Conservation (phyloP, 192 early-diverging fungal genomes). For the Globomyces pollinis-pini region DNA sequence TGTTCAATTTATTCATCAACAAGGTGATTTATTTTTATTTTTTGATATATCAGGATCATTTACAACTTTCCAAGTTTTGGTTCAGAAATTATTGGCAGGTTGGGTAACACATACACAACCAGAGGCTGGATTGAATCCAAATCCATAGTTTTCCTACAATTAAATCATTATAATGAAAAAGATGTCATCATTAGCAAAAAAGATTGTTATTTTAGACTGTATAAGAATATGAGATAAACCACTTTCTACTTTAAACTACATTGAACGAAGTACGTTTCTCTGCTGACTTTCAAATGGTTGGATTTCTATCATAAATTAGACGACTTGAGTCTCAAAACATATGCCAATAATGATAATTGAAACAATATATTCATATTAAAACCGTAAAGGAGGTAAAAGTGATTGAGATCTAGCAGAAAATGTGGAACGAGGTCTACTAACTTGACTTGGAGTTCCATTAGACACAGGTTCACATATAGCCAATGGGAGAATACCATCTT, state of each 20-base stretch:
- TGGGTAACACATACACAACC: neutral
- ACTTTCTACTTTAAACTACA: too few species aligned
- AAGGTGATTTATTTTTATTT: slow-evolving; percentile 19
- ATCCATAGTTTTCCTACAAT: neutral
- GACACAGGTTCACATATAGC: slow-evolving; percentile 8
- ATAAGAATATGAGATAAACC: too few species aligned
- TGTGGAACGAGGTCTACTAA: slow-evolving; percentile 1
- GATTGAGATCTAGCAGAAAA: slow-evolving; percentile 12
- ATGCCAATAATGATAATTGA: neutral
- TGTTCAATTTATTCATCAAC: slow-evolving; percentile 35
- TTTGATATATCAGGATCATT: neutral
- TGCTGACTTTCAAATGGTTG: too few species aligned
- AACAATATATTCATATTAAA: neutral
- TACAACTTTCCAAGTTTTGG: neutral
- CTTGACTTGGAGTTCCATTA: neutral
- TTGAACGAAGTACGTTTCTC: too few species aligned
- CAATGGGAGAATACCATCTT: slow-evolving; percentile 11
- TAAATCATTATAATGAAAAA: neutral
- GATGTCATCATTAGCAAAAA: neutral
- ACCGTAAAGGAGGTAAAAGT: neutral
- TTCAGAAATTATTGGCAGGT: neutral
- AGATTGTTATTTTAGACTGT: too few species aligned
- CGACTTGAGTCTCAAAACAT: neutral
- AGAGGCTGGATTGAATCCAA: too few species aligned
- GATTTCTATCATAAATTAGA: too few species aligned